Conservation (phyloP, 441 rosid species). For the Pelargonium australe region DNA sequence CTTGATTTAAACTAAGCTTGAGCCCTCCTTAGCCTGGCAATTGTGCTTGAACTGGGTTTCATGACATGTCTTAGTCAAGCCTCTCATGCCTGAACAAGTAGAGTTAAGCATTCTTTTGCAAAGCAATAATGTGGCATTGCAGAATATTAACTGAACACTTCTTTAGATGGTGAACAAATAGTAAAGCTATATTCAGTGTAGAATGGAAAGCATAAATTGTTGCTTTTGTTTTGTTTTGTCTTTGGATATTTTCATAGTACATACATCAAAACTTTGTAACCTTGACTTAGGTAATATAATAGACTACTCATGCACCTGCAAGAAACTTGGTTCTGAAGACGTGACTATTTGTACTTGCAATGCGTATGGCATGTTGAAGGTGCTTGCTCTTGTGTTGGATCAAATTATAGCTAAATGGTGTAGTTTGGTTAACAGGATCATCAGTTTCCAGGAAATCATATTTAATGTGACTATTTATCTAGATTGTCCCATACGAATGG, state of each 20-base stretch:
- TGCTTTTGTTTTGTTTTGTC: not conserved
- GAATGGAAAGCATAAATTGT: not conserved
- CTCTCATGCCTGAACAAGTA: not conserved
- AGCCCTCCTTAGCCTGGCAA: not conserved
- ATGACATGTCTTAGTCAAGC: not conserved
- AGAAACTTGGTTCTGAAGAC: not conserved
- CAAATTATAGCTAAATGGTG: not conserved
- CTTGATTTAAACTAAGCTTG: not conserved
- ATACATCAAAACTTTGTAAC: too few species aligned
- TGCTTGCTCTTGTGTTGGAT: not conserved
- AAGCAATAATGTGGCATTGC: not conserved
- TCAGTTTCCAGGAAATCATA: not conserved
- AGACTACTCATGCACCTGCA: too few species aligned
- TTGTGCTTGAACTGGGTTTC: not conserved
- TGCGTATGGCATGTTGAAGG: conserved; percentile 3
- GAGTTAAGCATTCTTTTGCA: not conserved
- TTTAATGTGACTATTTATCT: not conserved
- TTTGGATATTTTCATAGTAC: too few species aligned
- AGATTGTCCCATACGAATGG: not conserved
- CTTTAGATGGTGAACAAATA: not conserved
- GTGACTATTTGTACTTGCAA: not conserved
- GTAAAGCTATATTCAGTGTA: not conserved
- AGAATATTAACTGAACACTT: not conserved
- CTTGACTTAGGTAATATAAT: too few species aligned
- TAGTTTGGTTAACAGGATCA: conserved; percentile 2